These are phyloP conservation scores for Vachellia pachyceras DNA, from an alignment of 306 rosid species.

Conservation along the genomic window DNA sequence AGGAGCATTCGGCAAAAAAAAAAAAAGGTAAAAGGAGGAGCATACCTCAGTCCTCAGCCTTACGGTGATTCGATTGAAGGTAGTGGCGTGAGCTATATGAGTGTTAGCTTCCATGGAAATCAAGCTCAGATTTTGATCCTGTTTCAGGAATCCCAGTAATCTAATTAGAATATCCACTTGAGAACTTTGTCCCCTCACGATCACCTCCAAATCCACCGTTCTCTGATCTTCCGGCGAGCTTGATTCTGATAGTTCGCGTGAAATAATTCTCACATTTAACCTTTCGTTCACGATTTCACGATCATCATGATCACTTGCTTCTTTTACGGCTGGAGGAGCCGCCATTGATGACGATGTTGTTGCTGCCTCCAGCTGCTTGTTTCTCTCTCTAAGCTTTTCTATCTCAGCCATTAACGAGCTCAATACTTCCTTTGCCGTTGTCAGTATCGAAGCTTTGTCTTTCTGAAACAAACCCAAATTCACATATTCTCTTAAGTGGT, in stretches of 20 bases:
- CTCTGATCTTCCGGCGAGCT: slow-evolving; percentile 55
- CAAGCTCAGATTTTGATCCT: slow-evolving; percentile 51
- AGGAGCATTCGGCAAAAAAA: too few relatives aligned
- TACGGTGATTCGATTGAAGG: slow-evolving; percentile 51
- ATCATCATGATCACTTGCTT: background rate
- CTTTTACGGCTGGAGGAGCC: background rate
- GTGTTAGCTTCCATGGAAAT: slow-evolving; percentile 68
- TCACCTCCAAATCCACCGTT: slow-evolving; percentile 65
- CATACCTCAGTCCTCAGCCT: slow-evolving; percentile 84
- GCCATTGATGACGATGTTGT: background rate
- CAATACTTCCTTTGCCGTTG: slow-evolving; percentile 5
- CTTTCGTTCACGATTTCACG: slow-evolving; percentile 48
- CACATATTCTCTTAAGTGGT: background rate
- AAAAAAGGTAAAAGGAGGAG: too few relatives aligned
- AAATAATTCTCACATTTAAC: slow-evolving; percentile 47
- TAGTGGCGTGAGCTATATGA: slow-evolving; percentile 42
- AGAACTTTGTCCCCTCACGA: slow-evolving; percentile 52
- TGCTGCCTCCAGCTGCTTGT: background rate
- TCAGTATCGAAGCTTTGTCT: slow-evolving; percentile 16
- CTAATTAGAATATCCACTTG: slow-evolving; percentile 58
- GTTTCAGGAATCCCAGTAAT: slow-evolving; percentile 71
- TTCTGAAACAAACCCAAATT: slow-evolving; percentile 13
- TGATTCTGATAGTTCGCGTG: slow-evolving; percentile 49
- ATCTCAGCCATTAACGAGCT: background rate
- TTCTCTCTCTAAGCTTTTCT: slow-evolving; percentile 1